Base-by-base conservation (phyloP, 306 rosid species). In the Casuarina cunninghamiana region DNA sequence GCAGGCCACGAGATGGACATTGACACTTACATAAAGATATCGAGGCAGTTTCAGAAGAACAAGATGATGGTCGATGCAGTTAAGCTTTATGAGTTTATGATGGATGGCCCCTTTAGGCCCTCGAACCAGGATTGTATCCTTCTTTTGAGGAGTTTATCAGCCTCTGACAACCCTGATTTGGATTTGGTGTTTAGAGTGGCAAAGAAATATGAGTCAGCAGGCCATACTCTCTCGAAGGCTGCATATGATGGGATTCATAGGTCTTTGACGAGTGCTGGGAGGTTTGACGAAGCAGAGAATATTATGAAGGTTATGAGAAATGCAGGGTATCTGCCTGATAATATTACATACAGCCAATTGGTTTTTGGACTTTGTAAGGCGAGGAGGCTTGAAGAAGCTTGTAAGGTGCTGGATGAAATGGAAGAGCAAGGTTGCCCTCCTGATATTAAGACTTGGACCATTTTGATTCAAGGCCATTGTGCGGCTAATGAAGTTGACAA, bases 381-480 rank as follows among this genome's bases (percentile, higher is more conserved):
- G 65, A 78, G 78, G 85, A 87, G 88, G 81, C 72, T 89, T 62
- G 89, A 89, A 78, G 99, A 93, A 75, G 97, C 99, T 42, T 81
- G 87, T 67, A 54, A 80, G 55, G 80, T 93, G 78, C 83, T 93
- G 80, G 98, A 89, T 73, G 91, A 85, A 73, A 93, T 95, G 99
- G 91, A 91, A 83, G 88, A 83, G 55, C 46, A 77, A 73, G 97
- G 96, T 50, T 89, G 96, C 74, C 73, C 79, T 77, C 97, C 99
- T 57, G 97, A 95, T 85, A 77, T 90, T 75, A 93, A 86, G 85
- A 93, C 99, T 48, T 91, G 97, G 99, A 89, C 97, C 66, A 85
- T 93, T 84, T 88, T 95, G 86, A 95, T 95, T 76, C 93, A 89
- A 77, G 99, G 99, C 74, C 89, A 88, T 83, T 93, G 97, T 87